Evolutionary conservation across 805 yeast species (phyloP).

Genomic region (Kluyveromyces aestuarii): DNA sequence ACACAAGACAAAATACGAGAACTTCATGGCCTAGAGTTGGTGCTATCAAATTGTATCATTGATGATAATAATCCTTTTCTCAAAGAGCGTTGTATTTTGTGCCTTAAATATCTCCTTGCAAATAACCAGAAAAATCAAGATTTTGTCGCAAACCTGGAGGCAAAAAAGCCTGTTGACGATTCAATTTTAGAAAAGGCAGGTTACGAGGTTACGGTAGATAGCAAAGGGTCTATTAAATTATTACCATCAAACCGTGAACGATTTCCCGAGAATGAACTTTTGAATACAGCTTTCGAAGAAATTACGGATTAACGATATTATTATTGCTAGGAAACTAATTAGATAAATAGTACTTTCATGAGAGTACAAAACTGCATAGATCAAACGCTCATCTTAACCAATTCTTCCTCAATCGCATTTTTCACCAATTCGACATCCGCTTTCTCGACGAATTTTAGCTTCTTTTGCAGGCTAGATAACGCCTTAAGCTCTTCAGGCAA

Average conservation of each 20-base stretch:
- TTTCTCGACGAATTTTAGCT: slow-evolving; percentile 59
- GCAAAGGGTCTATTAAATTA: slow-evolving; percentile 55
- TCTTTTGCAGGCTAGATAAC: slow-evolving; percentile 62
- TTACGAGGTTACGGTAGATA: slow-evolving; percentile 58
- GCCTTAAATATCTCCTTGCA: slow-evolving; percentile 59
- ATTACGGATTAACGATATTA: background rate
- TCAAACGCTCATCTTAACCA: slow-evolving; percentile 39
- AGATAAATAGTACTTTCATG: background rate
- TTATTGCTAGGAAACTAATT: background rate
- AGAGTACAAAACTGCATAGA: background rate
- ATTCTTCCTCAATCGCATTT: slow-evolving; percentile 62
- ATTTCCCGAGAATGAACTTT: background rate
- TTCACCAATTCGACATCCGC: slow-evolving; percentile 72
- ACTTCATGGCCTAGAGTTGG: slow-evolving; percentile 57
- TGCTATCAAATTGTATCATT: slow-evolving; percentile 73
- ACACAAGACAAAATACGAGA: slow-evolving; percentile 64
- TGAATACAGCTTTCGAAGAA: background rate
- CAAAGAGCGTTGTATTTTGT: slow-evolving; percentile 75
- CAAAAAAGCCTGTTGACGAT: slow-evolving; percentile 53
- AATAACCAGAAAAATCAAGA: slow-evolving; percentile 63
- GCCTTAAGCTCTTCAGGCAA: slow-evolving; percentile 80
- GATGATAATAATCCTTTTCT: slow-evolving; percentile 85
- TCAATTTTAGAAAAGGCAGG: slow-evolving; percentile 63
- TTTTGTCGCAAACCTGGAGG: slow-evolving; percentile 70
- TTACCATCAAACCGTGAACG: background rate